Base-by-base conservation (phyloP, 2,329 filamentous ascomycete species). In the Paecilomyces niveus region DNA sequence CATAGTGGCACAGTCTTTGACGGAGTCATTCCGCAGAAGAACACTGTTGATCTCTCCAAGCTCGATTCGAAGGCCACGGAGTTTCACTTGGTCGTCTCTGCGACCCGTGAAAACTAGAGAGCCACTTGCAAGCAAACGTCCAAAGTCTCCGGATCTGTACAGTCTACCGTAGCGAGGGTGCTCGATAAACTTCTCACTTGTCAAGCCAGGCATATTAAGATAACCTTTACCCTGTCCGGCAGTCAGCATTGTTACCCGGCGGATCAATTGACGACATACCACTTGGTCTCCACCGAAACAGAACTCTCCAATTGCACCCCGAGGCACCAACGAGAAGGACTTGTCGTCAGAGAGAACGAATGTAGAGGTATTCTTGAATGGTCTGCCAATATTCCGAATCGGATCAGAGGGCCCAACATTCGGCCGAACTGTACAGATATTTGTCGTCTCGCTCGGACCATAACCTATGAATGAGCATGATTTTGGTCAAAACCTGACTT, bases 221-320 rank as follows among this genome's bases (percentile, higher is more conserved):
- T 93, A 96, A 1, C 90, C 90, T 45, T 82, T 79, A 50, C 80
- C 84, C 69, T 72, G 51, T 24, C 45, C 24, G 53, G 35, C 6
- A 22, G 51, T 64, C 50, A 68, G 59, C 51, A 33, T 53, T 33
- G 39, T 31, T 31, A 49, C 50, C 6, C 15, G 1, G 33, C 29
- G 50, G 54, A 32, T 24, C 7, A 7, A 15, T 18, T 10, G 18
- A 57, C 56, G 35, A 62, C 71, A 62, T 64, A 85, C 86, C 4
- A 96, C 85, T 73, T 96, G 92, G 54, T 89, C 84, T 10, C 92
- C 92, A 13, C 90, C 91, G 70, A 96, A 94, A 67, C 89, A 95
- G 6, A 96, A 80, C 70, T 96, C 92, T 10, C 92, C 92, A 15
- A 90, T 78, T 62, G 85, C 88, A 2, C 91, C 90, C 6, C 83